Percentiles rank a stretch among this genome's conserved stretches.
phyloP scores from a whole-genome alignment of 2,329 filamentous ascomycete genomes.

The Talaromyces funiculosus region DNA sequence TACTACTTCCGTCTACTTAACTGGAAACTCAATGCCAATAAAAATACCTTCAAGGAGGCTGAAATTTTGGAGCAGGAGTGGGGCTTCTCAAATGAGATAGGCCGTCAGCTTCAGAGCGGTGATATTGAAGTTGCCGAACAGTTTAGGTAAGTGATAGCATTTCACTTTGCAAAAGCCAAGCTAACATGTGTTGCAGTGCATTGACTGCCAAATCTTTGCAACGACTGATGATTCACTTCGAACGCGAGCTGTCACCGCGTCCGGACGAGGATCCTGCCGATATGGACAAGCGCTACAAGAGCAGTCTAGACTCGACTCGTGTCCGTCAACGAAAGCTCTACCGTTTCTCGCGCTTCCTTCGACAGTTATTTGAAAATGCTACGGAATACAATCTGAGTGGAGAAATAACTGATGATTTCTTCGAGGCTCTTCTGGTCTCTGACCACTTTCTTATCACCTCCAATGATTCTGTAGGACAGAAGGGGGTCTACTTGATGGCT shows the following conservation, averaged over 20 bases:
- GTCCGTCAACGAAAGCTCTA: conserved; percentile 95
- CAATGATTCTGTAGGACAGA: conserved; percentile 58
- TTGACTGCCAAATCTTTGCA: conserved; percentile 89
- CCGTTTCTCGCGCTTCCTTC: conserved; percentile 84
- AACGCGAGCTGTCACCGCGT: conserved; percentile 78
- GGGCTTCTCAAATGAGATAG: conserved; percentile 94
- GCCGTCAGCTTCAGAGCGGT: conserved; percentile 82
- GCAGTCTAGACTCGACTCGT: conserved; percentile 88
- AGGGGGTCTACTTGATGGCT: conserved; percentile 76
- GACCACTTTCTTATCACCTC: conserved; percentile 85
- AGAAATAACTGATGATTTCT: conserved; percentile 67
- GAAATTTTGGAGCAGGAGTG: conserved; percentile 96
- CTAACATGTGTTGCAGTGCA: conserved; percentile 44
- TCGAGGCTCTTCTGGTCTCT: conserved; percentile 71
- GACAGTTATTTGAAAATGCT: conserved; percentile 91
- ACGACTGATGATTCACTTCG: conserved; percentile 83
- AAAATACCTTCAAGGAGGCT: conserved; percentile 98
- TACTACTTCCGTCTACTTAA: conserved; percentile 99
- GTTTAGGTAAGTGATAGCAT: conserved; percentile 56
- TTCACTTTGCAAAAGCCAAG: not conserved
- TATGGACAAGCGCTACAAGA: conserved; percentile 97
- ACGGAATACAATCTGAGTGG: conserved; percentile 83
- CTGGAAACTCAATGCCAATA: conserved; percentile 95
- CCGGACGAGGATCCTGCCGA: conserved; percentile 77
- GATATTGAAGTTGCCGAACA: conserved; percentile 97